Conservation (phyloP, 2,329 filamentous ascomycete genomes). For the Samsoniella hepiali region DNA sequence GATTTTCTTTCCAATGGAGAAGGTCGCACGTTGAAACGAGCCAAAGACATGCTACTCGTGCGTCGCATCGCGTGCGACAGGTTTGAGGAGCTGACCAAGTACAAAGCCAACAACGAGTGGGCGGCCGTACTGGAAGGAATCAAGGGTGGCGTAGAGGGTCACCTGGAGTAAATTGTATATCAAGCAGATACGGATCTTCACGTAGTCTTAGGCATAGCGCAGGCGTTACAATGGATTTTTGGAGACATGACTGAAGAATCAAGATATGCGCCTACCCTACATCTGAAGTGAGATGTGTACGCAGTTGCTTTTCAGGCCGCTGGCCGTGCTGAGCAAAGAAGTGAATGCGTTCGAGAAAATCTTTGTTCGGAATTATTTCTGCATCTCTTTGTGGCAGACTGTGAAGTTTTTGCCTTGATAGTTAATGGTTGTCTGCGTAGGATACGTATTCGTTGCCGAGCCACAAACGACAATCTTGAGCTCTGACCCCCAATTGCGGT, state of each 20-base stretch:
- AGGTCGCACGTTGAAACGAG: constrained; percentile 60
- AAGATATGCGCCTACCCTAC: not conserved
- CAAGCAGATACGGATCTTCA: not conserved
- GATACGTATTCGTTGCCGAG: too few species aligned
- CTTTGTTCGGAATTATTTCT: too few species aligned
- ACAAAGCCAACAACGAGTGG: constrained; percentile 45
- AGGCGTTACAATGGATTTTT: constrained; percentile 17
- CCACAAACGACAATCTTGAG: too few species aligned
- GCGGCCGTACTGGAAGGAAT: constrained; percentile 50
- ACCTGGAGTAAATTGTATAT: constrained; percentile 22
- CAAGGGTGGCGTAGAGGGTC: constrained; percentile 41
- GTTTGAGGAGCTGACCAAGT: constrained; percentile 46
- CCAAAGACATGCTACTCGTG: constrained; percentile 72
- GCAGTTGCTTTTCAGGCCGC: too few species aligned
- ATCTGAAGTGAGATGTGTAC: not conserved
- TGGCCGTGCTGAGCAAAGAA: too few species aligned
- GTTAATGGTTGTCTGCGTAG: too few species aligned
- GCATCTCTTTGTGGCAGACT: too few species aligned
- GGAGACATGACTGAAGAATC: not conserved
- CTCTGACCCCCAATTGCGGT: too few species aligned
- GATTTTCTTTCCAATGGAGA: constrained; percentile 63
- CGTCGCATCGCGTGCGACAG: constrained; percentile 67
- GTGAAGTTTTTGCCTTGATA: too few species aligned
- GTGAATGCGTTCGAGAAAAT: too few species aligned
- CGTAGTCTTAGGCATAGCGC: constrained; percentile 18